Base-by-base conservation (phyloP, 1,139 yeast genomes). In the Suhomyces anneliseae region DNA sequence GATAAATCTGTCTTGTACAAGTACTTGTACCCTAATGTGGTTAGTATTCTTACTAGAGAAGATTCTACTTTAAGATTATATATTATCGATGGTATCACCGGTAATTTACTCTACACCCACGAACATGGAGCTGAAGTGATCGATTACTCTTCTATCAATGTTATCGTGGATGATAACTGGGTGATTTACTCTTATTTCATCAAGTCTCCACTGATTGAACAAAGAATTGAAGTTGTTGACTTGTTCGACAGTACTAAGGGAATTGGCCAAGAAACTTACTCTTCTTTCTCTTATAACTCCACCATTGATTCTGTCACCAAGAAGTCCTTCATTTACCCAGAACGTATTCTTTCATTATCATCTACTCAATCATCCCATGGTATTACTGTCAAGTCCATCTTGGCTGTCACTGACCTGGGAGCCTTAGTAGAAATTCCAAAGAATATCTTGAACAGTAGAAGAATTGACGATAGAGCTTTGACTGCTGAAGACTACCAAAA, bases 131-230 rank as follows among this genome's bases (percentile, higher is more conserved):
- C 72, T 8, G 78, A 74, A 37, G 65, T 72, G 2, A 58, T 75
- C 15, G 77, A 72, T 40, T 42, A 51, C 7, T 44, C 46, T 2
- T 72, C 80, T 1, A 58, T 89, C 15, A 72, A 76, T 27, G 59
- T 89, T 35, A 72, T 83, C 1, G 78, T 83, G 64, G 95, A 92
- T 47, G 98, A 93, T 60, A 84, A 90, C 64, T 92, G 95, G 90
- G 70, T 90, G 11, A 76, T 88, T 4, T 87, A 87, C 62, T 72
- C 93, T 0, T 88, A 80, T 61, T 80, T 76, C 61, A 72, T 82
- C 43, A 62, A 64, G 2, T 64, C 64, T 3, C 87, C 87, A 11
- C 38, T 35, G 34, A 63, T 69, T 29, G 82, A 83, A 45, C 81
- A 83, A 49, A 78, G 85, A 55, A 62, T 93, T 12, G 81, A 78